Conservation (phyloP, 805 yeast genomes). For the Yarrowia divulgata region DNA sequence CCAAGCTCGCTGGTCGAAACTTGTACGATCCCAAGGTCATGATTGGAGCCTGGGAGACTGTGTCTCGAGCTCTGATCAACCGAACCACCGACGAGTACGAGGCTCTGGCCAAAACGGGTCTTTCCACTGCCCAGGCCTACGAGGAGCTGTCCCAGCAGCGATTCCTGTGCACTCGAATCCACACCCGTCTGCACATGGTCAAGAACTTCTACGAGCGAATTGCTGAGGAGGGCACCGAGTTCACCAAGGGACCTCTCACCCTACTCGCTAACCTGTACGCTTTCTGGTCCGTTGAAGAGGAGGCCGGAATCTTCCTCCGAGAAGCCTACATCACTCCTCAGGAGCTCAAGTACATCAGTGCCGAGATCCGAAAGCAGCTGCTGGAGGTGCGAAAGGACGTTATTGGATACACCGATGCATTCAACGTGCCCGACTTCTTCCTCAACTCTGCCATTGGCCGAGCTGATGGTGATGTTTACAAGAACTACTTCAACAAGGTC, state of each 20-base stretch:
- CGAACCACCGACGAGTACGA: slow-evolving; percentile 48
- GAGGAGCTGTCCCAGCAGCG: slow-evolving; percentile 54
- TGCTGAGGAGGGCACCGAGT: slow-evolving; percentile 49
- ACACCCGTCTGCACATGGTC: slow-evolving; percentile 52
- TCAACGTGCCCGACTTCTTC: slow-evolving; percentile 79
- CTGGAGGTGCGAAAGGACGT: slow-evolving; percentile 67
- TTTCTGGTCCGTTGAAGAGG: slow-evolving; percentile 68
- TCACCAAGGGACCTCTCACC: slow-evolving; percentile 59
- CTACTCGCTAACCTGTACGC: slow-evolving; percentile 69
- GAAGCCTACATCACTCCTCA: slow-evolving; percentile 62
- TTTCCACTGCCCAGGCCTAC: slow-evolving; percentile 49
- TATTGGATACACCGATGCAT: slow-evolving; percentile 82
- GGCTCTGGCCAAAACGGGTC: slow-evolving; percentile 44
- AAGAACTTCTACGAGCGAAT: slow-evolving; percentile 52
- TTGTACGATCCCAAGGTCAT: slow-evolving; percentile 46
- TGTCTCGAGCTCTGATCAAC: slow-evolving; percentile 48
- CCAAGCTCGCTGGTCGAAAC: slow-evolving; percentile 43
- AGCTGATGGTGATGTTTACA: slow-evolving; percentile 82
- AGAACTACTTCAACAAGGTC: slow-evolving; percentile 70
- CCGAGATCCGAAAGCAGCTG: slow-evolving; percentile 57
- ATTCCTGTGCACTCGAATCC: slow-evolving; percentile 53
- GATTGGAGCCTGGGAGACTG: slow-evolving; percentile 51
- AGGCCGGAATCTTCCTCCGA: slow-evolving; percentile 76
- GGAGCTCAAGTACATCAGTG: slow-evolving; percentile 55
- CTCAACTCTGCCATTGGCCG: slow-evolving; percentile 83